These are phyloP conservation scores for Hypoxylon lienhwacheense DNA, from an alignment of 495 filamentous ascomycete genomes.

Conservation along the genomic window DNA sequence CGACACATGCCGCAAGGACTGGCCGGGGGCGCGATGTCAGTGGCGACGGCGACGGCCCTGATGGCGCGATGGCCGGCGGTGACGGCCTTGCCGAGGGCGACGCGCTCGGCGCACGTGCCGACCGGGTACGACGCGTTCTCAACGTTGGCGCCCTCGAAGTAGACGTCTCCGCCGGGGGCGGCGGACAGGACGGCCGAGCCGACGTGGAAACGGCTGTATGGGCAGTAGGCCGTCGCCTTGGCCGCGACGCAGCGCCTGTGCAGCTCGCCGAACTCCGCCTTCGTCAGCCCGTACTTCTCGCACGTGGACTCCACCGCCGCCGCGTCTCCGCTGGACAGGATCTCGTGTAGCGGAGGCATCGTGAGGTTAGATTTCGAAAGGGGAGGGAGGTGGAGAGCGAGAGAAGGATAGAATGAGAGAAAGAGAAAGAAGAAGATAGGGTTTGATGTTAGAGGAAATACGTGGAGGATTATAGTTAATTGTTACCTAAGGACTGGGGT, in stretches of 20 bases:
- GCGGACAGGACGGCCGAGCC: slow-evolving; percentile 75
- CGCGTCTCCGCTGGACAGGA: slow-evolving; percentile 33
- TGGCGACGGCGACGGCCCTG: slow-evolving; percentile 82
- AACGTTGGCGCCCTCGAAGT: slow-evolving; percentile 79
- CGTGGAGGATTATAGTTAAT: too few species aligned
- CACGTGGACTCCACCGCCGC: slow-evolving; percentile 37
- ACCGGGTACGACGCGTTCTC: slow-evolving; percentile 95
- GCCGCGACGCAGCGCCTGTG: slow-evolving; percentile 61
- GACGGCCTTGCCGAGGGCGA: slow-evolving; percentile 80
- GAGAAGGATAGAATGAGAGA: not conserved
- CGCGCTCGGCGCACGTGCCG: slow-evolving; percentile 90
- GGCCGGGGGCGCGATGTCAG: slow-evolving; percentile 72
- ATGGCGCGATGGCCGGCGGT: slow-evolving; percentile 67
- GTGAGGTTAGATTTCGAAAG: slow-evolving; percentile 1
- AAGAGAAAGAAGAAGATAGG: not conserved
- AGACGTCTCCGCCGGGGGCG: slow-evolving; percentile 60
- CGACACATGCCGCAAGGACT: slow-evolving; percentile 74
- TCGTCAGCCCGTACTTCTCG: slow-evolving; percentile 53
- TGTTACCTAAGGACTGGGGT: too few species aligned
- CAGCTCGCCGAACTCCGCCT: slow-evolving; percentile 63
- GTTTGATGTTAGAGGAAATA: too few species aligned
- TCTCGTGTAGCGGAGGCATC: slow-evolving; percentile 22
- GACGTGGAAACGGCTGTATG: slow-evolving; percentile 92
- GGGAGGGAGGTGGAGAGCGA: not conserved
- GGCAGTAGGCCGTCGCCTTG: slow-evolving; percentile 81